phyloP scores from a whole-genome alignment of 345 rosid species.

The Euphorbia lathyris region DNA sequence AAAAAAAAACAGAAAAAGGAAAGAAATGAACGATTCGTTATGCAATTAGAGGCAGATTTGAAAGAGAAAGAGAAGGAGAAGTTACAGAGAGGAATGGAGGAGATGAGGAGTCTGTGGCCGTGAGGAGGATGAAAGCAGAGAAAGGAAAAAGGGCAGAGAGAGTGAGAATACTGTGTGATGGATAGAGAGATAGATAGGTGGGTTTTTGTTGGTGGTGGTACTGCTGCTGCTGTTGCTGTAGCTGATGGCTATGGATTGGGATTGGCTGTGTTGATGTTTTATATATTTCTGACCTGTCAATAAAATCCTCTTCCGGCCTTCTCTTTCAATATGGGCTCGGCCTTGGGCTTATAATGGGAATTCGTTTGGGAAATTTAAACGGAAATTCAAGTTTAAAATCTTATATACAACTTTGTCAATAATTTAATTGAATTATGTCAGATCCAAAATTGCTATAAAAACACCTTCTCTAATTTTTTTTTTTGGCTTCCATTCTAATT shows the following conservation, averaged over 20 bases:
- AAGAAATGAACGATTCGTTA: neutral
- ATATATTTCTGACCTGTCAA: constrained; percentile 1
- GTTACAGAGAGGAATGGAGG: constrained; percentile 10
- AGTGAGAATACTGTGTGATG: neutral
- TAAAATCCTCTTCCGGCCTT: neutral
- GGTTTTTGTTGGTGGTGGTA: neutral
- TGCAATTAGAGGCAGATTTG: neutral
- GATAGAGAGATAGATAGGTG: neutral
- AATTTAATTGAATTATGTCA: too few relatives aligned
- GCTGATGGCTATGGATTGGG: neutral
- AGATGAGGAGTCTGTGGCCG: neutral
- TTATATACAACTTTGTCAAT: too few relatives aligned
- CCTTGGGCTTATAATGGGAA: too few relatives aligned
- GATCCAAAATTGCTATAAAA: too few relatives aligned
- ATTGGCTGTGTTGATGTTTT: neutral
- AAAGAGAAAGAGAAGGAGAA: neutral
- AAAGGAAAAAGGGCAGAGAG: neutral
- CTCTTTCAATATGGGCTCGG: too few relatives aligned
- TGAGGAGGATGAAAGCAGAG: neutral
- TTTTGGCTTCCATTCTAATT: too few relatives aligned
- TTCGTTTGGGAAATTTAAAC: too few relatives aligned
- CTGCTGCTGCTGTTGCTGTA: neutral
- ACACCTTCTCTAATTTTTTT: too few relatives aligned
- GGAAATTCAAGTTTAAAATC: too few relatives aligned
- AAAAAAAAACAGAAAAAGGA: neutral